Evolutionary conservation across 2,329 filamentous ascomycete species (phyloP).

Genomic region (Tolypocladium amazonense): DNA sequence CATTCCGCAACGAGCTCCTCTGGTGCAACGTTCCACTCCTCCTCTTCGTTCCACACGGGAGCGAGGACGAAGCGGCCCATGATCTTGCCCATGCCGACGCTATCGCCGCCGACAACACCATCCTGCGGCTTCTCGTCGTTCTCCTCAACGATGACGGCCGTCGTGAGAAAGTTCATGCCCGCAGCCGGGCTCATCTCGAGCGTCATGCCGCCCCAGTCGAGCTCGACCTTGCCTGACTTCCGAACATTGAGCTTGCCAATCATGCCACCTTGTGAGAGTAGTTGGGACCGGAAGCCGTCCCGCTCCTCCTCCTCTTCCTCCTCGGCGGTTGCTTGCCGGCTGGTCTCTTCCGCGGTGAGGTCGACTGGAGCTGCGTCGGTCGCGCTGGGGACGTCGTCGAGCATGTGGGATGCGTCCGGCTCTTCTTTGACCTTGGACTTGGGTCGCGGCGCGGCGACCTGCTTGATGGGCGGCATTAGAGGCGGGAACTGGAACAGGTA

Average conservation of each 20-base stretch:
- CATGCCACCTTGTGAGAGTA: constrained; percentile 41
- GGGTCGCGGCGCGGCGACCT: constrained; percentile 12
- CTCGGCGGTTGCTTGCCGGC: constrained; percentile 4
- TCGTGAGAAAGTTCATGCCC: constrained; percentile 45
- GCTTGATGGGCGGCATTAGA: constrained; percentile 44
- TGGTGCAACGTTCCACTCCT: constrained; percentile 39
- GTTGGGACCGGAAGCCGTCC: constrained; percentile 24
- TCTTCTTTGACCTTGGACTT: constrained; percentile 29
- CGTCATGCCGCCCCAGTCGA: constrained; percentile 50
- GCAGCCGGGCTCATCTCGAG: constrained; percentile 41
- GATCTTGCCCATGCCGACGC: constrained; percentile 52
- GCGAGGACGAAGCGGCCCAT: constrained; percentile 51
- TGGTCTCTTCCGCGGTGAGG: constrained; percentile 24
- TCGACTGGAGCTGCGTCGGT: constrained; percentile 23
- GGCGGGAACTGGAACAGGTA: constrained; percentile 58
- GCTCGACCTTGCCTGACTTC: constrained; percentile 50
- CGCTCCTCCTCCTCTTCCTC: constrained; percentile 19
- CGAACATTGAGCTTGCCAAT: constrained; percentile 50
- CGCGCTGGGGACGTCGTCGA: constrained; percentile 10
- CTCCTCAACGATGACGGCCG: constrained; percentile 49
- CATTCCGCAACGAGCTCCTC: constrained; percentile 18
- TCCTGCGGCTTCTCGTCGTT: constrained; percentile 38
- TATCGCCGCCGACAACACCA: constrained; percentile 34
- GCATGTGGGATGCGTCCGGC: constrained; percentile 26
- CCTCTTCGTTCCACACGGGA: constrained; percentile 46